A percentile compares a stretch with the other conserved stretches of the same genome.
Evolutionary conservation across 768 basidiomycete species (phyloP).

Genomic region (Kwoniella botswanensis): DNA sequence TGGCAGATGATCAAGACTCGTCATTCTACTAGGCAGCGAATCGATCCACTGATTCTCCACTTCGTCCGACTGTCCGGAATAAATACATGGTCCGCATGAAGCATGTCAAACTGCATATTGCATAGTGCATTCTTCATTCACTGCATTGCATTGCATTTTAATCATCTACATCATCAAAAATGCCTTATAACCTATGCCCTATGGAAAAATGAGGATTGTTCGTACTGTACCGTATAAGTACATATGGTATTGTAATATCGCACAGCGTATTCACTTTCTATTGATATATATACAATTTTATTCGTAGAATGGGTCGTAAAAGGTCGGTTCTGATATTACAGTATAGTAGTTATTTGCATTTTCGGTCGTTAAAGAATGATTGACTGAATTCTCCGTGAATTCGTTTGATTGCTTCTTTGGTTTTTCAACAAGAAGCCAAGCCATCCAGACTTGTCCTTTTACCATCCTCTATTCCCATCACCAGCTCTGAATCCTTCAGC

Average conservation of each 20-base stretch:
- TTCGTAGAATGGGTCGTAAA: background rate
- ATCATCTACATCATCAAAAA: background rate
- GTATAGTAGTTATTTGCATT: background rate
- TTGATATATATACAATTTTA: background rate
- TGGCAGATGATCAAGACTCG: too few species aligned
- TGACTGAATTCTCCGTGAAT: background rate
- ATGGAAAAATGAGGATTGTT: too few species aligned
- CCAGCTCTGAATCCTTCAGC: conserved; percentile 26
- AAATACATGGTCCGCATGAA: too few species aligned
- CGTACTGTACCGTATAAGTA: background rate
- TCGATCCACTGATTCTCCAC: too few species aligned
- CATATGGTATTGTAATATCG: background rate
- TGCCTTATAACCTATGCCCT: background rate
- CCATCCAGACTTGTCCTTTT: background rate
- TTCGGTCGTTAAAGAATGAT: background rate
- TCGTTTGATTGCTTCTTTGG: background rate
- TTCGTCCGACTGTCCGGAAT: too few species aligned
- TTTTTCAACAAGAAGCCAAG: background rate
- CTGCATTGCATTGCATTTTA: background rate
- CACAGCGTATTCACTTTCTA: background rate
- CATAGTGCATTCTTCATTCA: background rate
- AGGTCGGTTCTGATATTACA: too few species aligned
- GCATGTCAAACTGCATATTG: too few species aligned
- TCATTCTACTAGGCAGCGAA: too few species aligned
- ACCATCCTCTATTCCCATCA: conserved; percentile 6